Evolutionary conservation across 306 rosid genomes (phyloP).

Genomic region (Cucurbita argyrosperma): DNA sequence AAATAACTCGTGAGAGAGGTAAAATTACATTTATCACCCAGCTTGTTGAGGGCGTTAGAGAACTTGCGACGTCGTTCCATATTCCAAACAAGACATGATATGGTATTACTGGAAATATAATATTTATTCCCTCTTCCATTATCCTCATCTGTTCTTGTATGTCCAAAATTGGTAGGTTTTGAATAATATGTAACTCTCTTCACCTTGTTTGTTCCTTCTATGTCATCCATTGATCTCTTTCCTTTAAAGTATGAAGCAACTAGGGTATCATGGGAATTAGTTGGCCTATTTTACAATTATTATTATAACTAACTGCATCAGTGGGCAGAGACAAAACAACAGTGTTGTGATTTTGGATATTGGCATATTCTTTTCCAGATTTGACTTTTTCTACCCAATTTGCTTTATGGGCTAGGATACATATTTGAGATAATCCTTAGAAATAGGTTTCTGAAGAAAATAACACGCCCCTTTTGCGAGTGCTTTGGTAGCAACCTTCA

Average conservation of each 20-base stretch:
- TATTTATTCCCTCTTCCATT: not conserved
- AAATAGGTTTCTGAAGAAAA: conserved; percentile 35
- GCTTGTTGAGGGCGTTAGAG: conserved; percentile 12
- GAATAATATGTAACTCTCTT: conserved; percentile 5
- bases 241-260: not conserved
- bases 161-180: not conserved
- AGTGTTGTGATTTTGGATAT: not conserved
- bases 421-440: conserved; percentile 18
- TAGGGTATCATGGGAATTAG: not conserved
- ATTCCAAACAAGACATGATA: conserved; percentile 22
- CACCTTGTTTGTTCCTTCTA: not conserved
- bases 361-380: not conserved
- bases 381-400: not conserved
- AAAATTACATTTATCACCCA: conserved; percentile 29
- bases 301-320: not conserved
- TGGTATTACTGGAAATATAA: not conserved
- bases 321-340: not conserved
- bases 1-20: not conserved
- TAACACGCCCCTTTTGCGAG: conserved; percentile 17
- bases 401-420: not conserved
- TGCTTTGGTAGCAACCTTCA: conserved; percentile 9
- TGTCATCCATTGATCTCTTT: not conserved
- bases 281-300: not conserved
- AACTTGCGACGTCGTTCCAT: conserved; percentile 26
- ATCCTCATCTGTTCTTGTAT: not conserved